Evolutionary conservation across 169 alveolate species (phyloP).

Genomic region (Plasmodium knowlesi): DNA sequence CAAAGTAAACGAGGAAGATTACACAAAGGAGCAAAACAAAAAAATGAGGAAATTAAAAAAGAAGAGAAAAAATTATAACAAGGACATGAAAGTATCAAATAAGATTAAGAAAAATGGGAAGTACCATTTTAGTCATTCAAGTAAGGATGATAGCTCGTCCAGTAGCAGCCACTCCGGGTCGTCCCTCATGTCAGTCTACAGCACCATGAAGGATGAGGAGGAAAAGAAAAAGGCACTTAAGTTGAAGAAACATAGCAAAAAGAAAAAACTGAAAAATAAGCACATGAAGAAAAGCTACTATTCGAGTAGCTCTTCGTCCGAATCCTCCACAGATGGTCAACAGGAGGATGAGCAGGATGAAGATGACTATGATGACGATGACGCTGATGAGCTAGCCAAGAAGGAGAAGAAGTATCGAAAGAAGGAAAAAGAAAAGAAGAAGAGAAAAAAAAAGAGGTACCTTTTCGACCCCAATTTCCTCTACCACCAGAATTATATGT

Average conservation of each 20-base stretch:
- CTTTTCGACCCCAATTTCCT: conserved; percentile 35
- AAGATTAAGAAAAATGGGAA: neutral
- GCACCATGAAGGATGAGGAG: neutral
- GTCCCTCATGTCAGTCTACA: neutral
- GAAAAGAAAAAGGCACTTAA: conserved; percentile 2
- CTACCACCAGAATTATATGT: conserved; percentile 22
- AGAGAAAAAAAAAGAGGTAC: neutral
- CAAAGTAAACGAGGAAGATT: neutral
- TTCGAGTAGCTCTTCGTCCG: conserved; percentile 28
- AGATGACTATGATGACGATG: neutral
- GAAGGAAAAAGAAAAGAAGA: conserved; percentile 13
- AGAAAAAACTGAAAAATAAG: conserved; percentile 7
- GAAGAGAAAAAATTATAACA: neutral
- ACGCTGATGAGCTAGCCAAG: neutral
- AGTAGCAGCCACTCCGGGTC: conserved; percentile 14
- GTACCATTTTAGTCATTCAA: neutral
- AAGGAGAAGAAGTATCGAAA: conserved; percentile 5
- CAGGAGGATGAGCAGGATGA: neutral
- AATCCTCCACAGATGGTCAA: neutral
- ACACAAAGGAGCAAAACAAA: neutral
- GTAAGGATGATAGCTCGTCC: neutral
- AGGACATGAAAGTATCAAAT: conserved; percentile 11
- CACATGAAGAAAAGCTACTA: conserved; percentile 39
- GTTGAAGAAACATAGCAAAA: neutral
- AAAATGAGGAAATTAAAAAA: conserved; percentile 19